Evolutionary conservation across 108 stramenopile species (phyloP), one percentile per base, ranked within the genome.

Genomic region (Cyclotella baltica): DNA sequence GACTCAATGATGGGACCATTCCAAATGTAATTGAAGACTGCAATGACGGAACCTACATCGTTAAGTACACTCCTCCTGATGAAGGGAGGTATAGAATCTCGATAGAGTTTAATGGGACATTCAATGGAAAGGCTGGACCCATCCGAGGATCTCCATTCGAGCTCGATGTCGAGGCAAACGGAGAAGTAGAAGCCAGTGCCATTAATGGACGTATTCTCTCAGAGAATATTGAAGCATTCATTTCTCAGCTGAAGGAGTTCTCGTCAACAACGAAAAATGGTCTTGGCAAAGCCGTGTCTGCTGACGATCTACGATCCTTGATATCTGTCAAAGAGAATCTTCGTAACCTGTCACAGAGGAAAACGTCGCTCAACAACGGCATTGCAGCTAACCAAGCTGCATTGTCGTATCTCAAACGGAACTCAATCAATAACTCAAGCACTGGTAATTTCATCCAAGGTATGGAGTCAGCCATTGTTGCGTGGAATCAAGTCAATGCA

Each of bases 61-160:
- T 93, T 1, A 67, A 78, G 4, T 92, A 78, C 71, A 77, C 55
- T 1, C 80, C 86, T 10, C 85, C 84, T 11, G 30, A 67, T 15
- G 59, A 82, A n/a, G 94, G 92, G 2, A 31, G 43, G 8, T 89
- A 87, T 76, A 51, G 35, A 10, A 63, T 95, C 35, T 33, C 72
- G 23, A 86, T 95, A n/a, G 75, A 75, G 5, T 95, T 93, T 78
- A 50, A 56, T n/a, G 94, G 94, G 0, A 91, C 91, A 4, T 93
- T 93, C 50, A 37, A 75, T 19, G 90, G 92, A 8, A 55, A 76
- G 25, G 88, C 77, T 1, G 92, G 92, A 35, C 71, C 59, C 38
- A 77, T 95, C 52, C 80, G 91, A 16, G 94, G 94, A n/a, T 88
- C 87, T 29, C 90, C 92, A 1, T 76, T 92, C 67, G 62, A 47